phyloP scores from a whole-genome alignment of 1,284 basidiomycete species.

The Naganishia sp. region DNA sequence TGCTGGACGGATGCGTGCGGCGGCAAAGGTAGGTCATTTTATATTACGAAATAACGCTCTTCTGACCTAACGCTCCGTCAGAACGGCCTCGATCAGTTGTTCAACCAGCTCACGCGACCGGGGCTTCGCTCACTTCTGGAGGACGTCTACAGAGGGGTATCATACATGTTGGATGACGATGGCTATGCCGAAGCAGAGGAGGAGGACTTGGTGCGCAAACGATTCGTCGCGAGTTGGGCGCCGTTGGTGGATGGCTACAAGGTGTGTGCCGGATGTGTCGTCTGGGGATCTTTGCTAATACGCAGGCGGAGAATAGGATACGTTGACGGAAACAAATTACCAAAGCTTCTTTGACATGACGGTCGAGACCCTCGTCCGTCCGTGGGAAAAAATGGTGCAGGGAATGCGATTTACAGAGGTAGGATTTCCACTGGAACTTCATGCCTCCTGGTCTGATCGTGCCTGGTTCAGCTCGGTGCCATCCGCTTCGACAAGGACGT shows the following conservation, averaged over 20 bases:
- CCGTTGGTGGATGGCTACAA: conserved; percentile 78
- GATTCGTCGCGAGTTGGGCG: conserved; percentile 84
- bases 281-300: not conserved
- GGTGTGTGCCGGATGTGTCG: conserved; percentile 55
- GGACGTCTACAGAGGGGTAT: conserved; percentile 86
- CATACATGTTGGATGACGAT: conserved; percentile 87
- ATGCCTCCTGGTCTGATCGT: not conserved
- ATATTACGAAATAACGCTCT: conserved; percentile 14
- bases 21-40: conserved; percentile 63
- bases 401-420: conserved; percentile 86
- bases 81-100: conserved; percentile 87
- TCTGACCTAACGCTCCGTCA: conserved; percentile 47
- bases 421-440: conserved; percentile 34
- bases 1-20: conserved; percentile 68
- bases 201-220: conserved; percentile 78
- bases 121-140: conserved; percentile 76
- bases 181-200: conserved; percentile 78
- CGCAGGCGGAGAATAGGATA: conserved; percentile 59
- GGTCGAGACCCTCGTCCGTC: conserved; percentile 80
- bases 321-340: conserved; percentile 84
- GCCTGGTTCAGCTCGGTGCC: conserved; percentile 73
- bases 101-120: conserved; percentile 86
- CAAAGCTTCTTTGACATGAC: conserved; percentile 78
- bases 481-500: conserved; percentile 94
- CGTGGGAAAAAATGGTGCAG: conserved; percentile 88